Evolutionary conservation across 805 yeast genomes (phyloP).

Genomic region (Lipomyces sp.): DNA sequence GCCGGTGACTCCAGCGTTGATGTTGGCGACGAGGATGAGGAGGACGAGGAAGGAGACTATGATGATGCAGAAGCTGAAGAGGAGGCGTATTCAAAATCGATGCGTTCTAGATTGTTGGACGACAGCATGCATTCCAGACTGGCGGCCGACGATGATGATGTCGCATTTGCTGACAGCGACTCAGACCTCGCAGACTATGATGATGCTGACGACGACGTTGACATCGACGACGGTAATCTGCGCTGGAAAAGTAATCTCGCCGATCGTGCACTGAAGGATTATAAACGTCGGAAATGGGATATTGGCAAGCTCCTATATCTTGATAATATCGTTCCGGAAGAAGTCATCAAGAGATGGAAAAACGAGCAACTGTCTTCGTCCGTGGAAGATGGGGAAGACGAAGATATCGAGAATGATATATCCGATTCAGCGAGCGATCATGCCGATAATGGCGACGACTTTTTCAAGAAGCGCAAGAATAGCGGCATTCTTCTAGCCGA

Average conservation of each 20-base stretch:
- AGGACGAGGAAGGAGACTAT: conserved; percentile 30
- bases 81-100: conserved; percentile 14
- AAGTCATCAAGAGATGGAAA: conserved; percentile 74
- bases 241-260: conserved; percentile 45
- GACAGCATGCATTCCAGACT: not conserved
- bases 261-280: conserved; percentile 64
- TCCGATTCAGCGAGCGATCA: conserved; percentile 26
- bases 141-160: conserved; percentile 39
- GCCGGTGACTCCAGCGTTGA: conserved; percentile 39
- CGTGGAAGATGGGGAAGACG: conserved; percentile 51
- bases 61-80: conserved; percentile 31
- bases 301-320: conserved; percentile 79
- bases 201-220: conserved; percentile 49
- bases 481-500: conserved; percentile 27
- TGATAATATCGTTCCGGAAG: conserved; percentile 74
- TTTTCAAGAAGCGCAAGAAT: conserved; percentile 44
- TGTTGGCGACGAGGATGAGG: conserved; percentile 48
- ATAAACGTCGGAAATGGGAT: conserved; percentile 73
- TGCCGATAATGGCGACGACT: conserved; percentile 39
- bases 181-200: conserved; percentile 52
- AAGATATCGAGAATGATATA: conserved; percentile 46
- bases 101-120: not conserved
- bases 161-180: conserved; percentile 52
- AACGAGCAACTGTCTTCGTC: conserved; percentile 50
- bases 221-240: conserved; percentile 38